Base-by-base conservation (phyloP, 768 basidiomycete genomes). In the Gloeopeniophorella convolvens region DNA sequence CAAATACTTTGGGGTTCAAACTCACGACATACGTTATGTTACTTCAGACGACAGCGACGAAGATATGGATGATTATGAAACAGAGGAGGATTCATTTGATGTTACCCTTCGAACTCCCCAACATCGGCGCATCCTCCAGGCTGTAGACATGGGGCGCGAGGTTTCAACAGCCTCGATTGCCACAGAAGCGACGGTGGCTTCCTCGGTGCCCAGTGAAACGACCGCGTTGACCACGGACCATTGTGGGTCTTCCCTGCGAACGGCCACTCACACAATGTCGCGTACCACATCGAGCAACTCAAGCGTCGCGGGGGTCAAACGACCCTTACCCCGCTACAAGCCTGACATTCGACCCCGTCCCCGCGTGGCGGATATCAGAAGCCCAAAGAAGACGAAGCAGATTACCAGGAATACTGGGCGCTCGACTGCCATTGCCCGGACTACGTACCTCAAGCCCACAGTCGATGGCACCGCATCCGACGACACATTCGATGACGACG, bases 101-200 rank as follows among this genome's bases (percentile, higher is more conserved):
- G 69, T 77, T 27, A 86, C 85, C 1, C 68, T 87, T 51, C 77
- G 74, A 49, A 87, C 85, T 3, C 85, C 85, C 9, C 64, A 72
- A 50, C 68, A 65, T 34, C 56, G 65, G 34, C 55, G 62, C 33
- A 41, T 59, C n/a, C 53, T 59, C 13, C 31, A 47, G 10, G 41
- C 59, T 24, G 51, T 58, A 2, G 50, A 64, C 5, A 51, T 58
- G 50, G 45, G 26, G 3, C 55, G 55, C 31, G 55, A 42, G 20
- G 46, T 44, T 26, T 58, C 57, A n/a, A 58, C 45, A 33, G 9
- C 42, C 30, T 56, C 57, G 6, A 58, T 58, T 33, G 33, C 37
- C 11, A 54, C 52, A 7, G 52, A 54, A 33, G 54, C 54, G 9
- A 58, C 57, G 15, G 55, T 49, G 21, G 57, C 57, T 2, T 63